Base-by-base conservation (phyloP, 805 yeast genomes). In the Kodamaea neixiangensis region DNA sequence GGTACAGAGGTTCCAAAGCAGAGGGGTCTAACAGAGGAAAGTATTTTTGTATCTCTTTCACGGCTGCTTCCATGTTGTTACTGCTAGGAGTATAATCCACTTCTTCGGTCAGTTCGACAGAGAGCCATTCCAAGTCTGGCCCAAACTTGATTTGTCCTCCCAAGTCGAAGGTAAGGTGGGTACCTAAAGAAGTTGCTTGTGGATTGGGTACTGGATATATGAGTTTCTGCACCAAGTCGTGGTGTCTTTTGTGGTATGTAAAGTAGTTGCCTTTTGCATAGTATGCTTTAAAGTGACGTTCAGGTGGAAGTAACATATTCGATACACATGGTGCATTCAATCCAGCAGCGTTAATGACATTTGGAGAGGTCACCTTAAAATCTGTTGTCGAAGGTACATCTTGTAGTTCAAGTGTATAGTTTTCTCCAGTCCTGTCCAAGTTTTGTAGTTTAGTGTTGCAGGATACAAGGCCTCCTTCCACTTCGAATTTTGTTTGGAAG, bases 251-350 rank as follows among this genome's bases (percentile, higher is more conserved):
- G 21, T 76, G 77, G 53, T 81, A 82, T 3, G 85, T 71, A 61
- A 79, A 92, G 65, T 92, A 91, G 56, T 84, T 88, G 0, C 97
- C 97, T 66, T 89, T 92, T 10, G 93, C 97, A 63, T 80, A 91
- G 59, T 75, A 80, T 7, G 85, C 79, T 25, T 71, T 72, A 40
- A 81, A 64, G 25, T 86, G 86, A 35, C 88, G 68, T 0, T 80
- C 82, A 18, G 59, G 47, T 1, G 96, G 96, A 1, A 89, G 69
- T 11, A 91, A 60, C 77, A 87, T 58, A 57, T 89, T 88, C 11
- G 93, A 79, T 1, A 91, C 68, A n/a, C 67, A 65, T 5, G 87
- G 87, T 1, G 97, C 96, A 57, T 81, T 75, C 21, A 87, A 71
- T 0, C 97, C 97, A 0, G 94, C 96, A 40, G 88, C 73, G 61